Conservation (phyloP, 306 rosid genomes). For the Quercus gilva region DNA sequence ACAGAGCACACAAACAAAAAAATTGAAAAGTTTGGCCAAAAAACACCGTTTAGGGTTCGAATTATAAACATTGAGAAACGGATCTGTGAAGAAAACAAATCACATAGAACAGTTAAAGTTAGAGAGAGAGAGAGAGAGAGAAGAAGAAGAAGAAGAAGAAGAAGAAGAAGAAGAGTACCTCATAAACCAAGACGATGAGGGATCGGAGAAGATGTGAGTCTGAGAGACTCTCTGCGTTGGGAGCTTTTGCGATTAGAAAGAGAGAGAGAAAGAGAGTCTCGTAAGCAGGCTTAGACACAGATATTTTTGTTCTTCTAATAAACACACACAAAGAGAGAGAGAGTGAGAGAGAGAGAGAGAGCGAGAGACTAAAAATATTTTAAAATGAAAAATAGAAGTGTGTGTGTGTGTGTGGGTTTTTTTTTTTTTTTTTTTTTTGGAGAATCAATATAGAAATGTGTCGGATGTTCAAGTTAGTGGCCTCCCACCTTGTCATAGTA, state of each 20-base stretch:
- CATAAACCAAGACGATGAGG: slow-evolving; percentile 95
- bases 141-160: background rate
- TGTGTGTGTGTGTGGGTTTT: too few relatives aligned
- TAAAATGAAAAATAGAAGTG: too few relatives aligned
- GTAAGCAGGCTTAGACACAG: background rate
- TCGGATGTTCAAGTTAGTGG: too few relatives aligned
- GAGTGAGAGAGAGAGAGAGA: too few relatives aligned
- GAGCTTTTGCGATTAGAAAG: slow-evolving; percentile 9
- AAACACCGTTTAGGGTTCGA: background rate
- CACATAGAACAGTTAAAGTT: background rate
- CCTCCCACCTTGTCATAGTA: too few relatives aligned
- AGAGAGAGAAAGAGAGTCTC: background rate
- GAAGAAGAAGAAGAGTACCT: slow-evolving; percentile 39
- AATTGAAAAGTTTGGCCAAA: background rate
- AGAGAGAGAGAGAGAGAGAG: background rate
- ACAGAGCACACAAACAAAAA: background rate
- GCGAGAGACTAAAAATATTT: too few relatives aligned
- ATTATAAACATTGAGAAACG: background rate
- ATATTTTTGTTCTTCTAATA: slow-evolving; percentile 12
- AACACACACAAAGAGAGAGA: too few relatives aligned
- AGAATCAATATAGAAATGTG: too few relatives aligned
- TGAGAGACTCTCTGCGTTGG: slow-evolving; percentile 32
- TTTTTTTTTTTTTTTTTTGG: too few relatives aligned
- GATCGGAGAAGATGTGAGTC: slow-evolving; percentile 69
- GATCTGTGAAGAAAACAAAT: slow-evolving; percentile 27